Evolutionary conservation across 1,139 yeast species (phyloP).

Genomic region (Debaryomyces singareniensis): DNA sequence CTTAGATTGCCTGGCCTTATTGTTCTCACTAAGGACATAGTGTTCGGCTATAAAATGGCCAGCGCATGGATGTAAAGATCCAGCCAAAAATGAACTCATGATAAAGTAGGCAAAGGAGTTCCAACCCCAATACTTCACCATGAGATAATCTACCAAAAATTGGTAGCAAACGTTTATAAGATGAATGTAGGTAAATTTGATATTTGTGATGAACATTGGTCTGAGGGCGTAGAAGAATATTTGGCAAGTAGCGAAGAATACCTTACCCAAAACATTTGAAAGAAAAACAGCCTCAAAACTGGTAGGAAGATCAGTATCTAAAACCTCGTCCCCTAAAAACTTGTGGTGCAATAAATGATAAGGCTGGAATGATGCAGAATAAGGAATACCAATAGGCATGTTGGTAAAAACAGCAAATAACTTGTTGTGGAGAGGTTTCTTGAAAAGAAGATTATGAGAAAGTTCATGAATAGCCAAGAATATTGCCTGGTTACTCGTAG

Average conservation of each 20-base stretch:
- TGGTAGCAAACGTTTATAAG: constrained; percentile 62
- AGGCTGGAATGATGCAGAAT: constrained; percentile 86
- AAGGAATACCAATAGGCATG: constrained; percentile 85
- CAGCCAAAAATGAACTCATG: constrained; percentile 79
- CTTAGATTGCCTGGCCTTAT: constrained; percentile 27
- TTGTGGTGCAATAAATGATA: constrained; percentile 91
- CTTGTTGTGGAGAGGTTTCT: constrained; percentile 63
- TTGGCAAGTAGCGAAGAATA: constrained; percentile 86
- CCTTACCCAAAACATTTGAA: constrained; percentile 77
- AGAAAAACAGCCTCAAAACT: constrained; percentile 64
- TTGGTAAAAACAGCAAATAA: constrained; percentile 73
- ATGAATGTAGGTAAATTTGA: constrained; percentile 72
- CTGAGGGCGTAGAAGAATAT: constrained; percentile 83
- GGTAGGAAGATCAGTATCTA: constrained; percentile 88
- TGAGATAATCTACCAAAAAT: constrained; percentile 46
- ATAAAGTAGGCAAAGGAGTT: constrained; percentile 61
- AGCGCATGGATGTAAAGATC: constrained; percentile 89
- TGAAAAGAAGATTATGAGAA: constrained; percentile 81
- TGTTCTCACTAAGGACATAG: constrained; percentile 62
- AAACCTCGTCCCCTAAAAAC: constrained; percentile 77
- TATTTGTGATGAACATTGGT: constrained; percentile 78
- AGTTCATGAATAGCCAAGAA: constrained; percentile 87
- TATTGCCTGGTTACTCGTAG: constrained; percentile 76
- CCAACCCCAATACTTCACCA: constrained; percentile 58
- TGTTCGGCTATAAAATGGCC: constrained; percentile 96